phyloP scores from a whole-genome alignment of 2,329 filamentous ascomycete species.

The Aspergillus sp. region DNA sequence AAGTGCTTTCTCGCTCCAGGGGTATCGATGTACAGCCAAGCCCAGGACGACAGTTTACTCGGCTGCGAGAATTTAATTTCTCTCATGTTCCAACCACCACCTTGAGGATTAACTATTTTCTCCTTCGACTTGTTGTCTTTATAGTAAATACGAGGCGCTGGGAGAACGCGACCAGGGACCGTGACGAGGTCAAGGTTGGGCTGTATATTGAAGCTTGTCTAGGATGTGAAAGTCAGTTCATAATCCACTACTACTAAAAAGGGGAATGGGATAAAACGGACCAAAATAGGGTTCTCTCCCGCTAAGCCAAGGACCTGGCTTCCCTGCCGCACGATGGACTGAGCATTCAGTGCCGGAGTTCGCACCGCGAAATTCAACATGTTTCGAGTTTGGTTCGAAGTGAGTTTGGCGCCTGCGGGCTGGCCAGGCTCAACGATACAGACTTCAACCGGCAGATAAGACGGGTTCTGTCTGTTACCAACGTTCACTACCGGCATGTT shows the following conservation, averaged over 20 bases:
- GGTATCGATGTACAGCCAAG: slow-evolving; percentile 18
- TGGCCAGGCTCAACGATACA: slow-evolving; percentile 60
- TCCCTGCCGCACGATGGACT: slow-evolving; percentile 55
- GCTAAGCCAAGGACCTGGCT: slow-evolving; percentile 47
- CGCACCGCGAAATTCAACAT: slow-evolving; percentile 71
- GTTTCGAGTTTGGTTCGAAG: slow-evolving; percentile 50
- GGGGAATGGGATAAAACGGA: slow-evolving; percentile 17
- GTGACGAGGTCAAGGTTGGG: slow-evolving; percentile 50
- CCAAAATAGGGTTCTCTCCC: slow-evolving; percentile 37
- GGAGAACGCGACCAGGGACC: slow-evolving; percentile 62
- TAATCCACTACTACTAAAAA: neutral
- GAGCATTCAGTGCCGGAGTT: slow-evolving; percentile 56
- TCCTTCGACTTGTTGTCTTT: slow-evolving; percentile 13
- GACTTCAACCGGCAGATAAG: slow-evolving; percentile 59
- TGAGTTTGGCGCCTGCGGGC: slow-evolving; percentile 52
- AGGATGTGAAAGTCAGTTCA: slow-evolving; percentile 1
- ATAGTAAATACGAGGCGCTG: slow-evolving; percentile 56
- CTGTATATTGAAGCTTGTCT: slow-evolving; percentile 54
- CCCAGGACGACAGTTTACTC: slow-evolving; percentile 30
- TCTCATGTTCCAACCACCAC: slow-evolving; percentile 65
- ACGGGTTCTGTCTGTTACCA: slow-evolving; percentile 49
- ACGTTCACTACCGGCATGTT: slow-evolving; percentile 58
- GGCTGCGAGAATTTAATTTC: slow-evolving; percentile 49
- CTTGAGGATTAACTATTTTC: slow-evolving; percentile 13
- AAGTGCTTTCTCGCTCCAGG: slow-evolving; percentile 3